Conservation (phyloP, 441 rosid species). For the Mallotus japonicus region DNA sequence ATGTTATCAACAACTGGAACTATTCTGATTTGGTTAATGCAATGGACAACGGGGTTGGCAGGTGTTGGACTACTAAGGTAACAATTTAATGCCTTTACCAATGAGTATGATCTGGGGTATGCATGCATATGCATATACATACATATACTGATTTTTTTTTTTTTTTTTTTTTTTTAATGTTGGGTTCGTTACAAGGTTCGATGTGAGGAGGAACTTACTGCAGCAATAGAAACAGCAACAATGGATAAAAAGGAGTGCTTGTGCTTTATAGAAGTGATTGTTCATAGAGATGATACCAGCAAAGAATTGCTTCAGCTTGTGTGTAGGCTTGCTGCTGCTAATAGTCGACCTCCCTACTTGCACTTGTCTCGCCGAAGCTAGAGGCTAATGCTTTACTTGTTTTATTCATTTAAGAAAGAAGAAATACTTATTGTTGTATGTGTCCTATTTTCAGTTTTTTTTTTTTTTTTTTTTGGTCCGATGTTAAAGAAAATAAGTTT, state of each 20-base stretch:
- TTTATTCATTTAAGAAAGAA: no score
- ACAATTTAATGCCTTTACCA: neutral
- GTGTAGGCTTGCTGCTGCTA: neutral
- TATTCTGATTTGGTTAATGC: constrained; percentile 58
- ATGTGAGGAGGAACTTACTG: neutral
- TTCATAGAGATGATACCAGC: constrained; percentile 12
- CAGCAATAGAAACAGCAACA: constrained; percentile 4
- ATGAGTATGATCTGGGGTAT: no score
- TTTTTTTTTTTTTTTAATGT: no score
- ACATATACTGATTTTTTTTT: no score
- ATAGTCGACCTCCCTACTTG: neutral
- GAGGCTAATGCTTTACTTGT: no score
- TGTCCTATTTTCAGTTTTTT: no score
- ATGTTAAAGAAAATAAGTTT: no score
- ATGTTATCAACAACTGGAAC: constrained; percentile 85
- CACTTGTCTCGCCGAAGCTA: neutral
- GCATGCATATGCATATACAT: no score
- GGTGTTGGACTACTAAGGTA: constrained; percentile 10
- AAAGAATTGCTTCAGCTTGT: neutral
- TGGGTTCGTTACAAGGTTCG: neutral
- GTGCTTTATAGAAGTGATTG: constrained; percentile 11
- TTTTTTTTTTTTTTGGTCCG: no score
- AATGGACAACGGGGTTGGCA: neutral
- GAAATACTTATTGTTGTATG: no score
- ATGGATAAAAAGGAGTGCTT: neutral